phyloP scores from a whole-genome alignment of 352 stramenopile species.

The Pythium phragmiticola region DNA sequence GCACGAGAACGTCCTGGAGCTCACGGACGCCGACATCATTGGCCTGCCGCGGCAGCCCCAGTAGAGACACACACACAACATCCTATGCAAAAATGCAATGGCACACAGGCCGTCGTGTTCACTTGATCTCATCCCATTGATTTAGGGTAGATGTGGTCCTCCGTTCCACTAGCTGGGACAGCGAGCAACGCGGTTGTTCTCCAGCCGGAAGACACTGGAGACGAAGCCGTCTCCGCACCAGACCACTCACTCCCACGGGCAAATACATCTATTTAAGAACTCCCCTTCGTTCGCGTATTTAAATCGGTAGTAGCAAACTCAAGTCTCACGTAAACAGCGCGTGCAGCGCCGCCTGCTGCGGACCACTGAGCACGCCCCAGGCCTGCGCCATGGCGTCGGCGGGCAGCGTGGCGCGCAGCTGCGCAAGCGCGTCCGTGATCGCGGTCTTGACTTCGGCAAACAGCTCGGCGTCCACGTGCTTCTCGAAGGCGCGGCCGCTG shows the following conservation, averaged over 20 bases:
- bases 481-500: conserved; percentile 38
- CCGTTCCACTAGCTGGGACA: too few relatives aligned
- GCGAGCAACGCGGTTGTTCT: too few relatives aligned
- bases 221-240: too few relatives aligned
- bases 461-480: conserved; percentile 46
- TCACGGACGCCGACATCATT: conserved; percentile 76
- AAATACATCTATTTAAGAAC: too few relatives aligned
- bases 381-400: conserved; percentile 54
- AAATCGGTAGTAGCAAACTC: not conserved
- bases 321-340: conserved; percentile 52
- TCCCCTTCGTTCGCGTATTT: too few relatives aligned
- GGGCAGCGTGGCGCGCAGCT: conserved; percentile 51
- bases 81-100: not conserved
- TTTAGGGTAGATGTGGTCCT: not conserved
- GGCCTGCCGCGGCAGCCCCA: conserved; percentile 31
- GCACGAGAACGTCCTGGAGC: conserved; percentile 75
- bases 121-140: not conserved
- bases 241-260: too few relatives aligned
- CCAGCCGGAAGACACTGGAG: too few relatives aligned
- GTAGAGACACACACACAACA: not conserved
- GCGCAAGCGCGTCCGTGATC: conserved; percentile 46
- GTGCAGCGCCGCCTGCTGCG: conserved; percentile 64
- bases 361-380: conserved; percentile 45
- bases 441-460: conserved; percentile 38
- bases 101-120: not conserved